Conservation (phyloP, 306 rosid genomes). For the Glycyrrhiza uralensis region DNA sequence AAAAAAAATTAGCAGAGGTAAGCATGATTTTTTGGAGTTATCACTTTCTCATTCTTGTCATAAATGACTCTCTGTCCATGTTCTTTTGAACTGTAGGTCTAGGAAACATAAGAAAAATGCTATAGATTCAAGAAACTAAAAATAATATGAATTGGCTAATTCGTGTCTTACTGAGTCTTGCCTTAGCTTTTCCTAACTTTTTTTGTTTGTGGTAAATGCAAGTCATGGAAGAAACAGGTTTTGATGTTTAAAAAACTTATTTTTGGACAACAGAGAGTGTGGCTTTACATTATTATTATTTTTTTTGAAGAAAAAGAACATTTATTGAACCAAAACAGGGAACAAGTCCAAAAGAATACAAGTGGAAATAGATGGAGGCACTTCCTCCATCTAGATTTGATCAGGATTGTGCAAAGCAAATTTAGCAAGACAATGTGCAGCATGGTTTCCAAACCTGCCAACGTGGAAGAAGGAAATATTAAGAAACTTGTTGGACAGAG, state of each 20-base stretch:
- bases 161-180: background rate
- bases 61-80: background rate
- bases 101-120: constrained; percentile 8
- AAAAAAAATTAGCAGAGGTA: too few species aligned
- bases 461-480: too few species aligned
- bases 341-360: too few species aligned
- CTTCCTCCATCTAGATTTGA: too few species aligned
- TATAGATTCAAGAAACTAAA: background rate
- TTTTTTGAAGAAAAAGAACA: too few species aligned
- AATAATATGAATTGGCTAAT: background rate
- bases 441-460: too few species aligned
- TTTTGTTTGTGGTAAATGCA: constrained; percentile 42
- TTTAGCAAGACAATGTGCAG: too few species aligned
- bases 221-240: constrained; percentile 98
- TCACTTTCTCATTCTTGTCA: background rate
- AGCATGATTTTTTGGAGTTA: constrained; percentile 19
- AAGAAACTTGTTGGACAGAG: too few species aligned
- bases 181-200: constrained; percentile 12
- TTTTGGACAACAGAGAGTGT: constrained; percentile 95
- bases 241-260: constrained; percentile 61
- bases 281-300: constrained; percentile 85
- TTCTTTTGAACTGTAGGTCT: constrained; percentile 7
- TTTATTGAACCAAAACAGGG: too few species aligned
- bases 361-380: too few species aligned
- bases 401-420: too few species aligned